Conservation (phyloP, 192 early-diverging fungal genomes). For the Ambispora gerdemannii region DNA sequence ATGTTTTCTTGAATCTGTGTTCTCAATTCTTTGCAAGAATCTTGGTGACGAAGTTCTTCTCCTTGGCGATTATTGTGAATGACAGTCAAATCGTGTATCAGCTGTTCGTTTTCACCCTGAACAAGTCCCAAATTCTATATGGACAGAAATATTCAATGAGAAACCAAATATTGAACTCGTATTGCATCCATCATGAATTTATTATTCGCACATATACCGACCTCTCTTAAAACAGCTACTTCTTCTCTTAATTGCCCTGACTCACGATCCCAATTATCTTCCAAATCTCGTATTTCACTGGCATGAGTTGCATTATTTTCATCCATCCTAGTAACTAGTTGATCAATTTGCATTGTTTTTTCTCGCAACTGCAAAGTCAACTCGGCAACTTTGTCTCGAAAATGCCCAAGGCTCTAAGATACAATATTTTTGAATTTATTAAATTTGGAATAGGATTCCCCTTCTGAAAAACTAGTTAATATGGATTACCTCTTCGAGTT, state of each 20-base stretch:
- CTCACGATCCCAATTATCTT: slow-evolving; percentile 20
- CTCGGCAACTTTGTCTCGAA: slow-evolving; percentile 40
- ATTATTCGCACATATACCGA: too few relatives aligned
- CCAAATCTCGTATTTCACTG: slow-evolving; percentile 28
- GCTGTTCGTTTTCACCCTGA: slow-evolving; percentile 20
- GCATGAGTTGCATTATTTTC: slow-evolving; percentile 27
- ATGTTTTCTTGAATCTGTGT: slow-evolving; percentile 34
- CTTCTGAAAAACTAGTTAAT: too few relatives aligned
- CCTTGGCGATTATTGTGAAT: slow-evolving; percentile 15
- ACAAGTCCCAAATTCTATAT: slow-evolving; percentile 8
- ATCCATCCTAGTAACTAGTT: slow-evolving; percentile 34
- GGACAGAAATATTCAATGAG: neutral
- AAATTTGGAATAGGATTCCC: too few relatives aligned
- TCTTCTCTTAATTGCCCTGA: slow-evolving; percentile 28
- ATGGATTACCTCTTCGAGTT: slow-evolving; percentile 23
- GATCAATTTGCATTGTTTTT: slow-evolving; percentile 41
- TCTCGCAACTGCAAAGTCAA: slow-evolving; percentile 43
- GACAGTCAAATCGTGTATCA: slow-evolving; percentile 20
- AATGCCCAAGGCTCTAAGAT: slow-evolving; percentile 22
- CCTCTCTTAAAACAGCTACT: slow-evolving; percentile 9
- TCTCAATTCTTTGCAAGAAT: slow-evolving; percentile 24
- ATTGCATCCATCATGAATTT: too few relatives aligned
- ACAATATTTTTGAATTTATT: neutral
- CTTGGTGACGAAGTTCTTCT: slow-evolving; percentile 28
- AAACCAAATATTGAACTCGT: too few relatives aligned